Conservation (phyloP, 2,329 filamentous ascomycete species). For the Sporothrix protearum region DNA sequence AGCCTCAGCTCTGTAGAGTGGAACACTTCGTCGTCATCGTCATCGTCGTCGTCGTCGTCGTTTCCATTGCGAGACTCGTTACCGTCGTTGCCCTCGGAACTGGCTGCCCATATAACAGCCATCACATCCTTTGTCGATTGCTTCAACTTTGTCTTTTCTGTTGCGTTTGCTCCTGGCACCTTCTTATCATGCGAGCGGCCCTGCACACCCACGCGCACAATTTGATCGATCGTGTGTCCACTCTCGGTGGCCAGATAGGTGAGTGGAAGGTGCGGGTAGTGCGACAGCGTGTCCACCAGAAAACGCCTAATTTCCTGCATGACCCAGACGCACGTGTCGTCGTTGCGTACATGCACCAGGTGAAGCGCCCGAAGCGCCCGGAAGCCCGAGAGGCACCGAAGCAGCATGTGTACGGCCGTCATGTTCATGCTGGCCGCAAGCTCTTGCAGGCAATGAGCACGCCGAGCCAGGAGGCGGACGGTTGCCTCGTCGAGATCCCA, state of each 20-base stretch:
- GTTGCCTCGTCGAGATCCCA: slow-evolving; percentile 58
- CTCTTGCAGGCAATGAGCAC: slow-evolving; percentile 51
- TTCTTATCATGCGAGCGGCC: too few relatives aligned
- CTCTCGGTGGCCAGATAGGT: slow-evolving; percentile 57
- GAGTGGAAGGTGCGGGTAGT: slow-evolving; percentile 53
- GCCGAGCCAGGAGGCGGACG: slow-evolving; percentile 51
- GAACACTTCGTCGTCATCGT: slow-evolving; percentile 26
- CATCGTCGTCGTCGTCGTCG: slow-evolving; percentile 30
- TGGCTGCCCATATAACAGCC: not conserved
- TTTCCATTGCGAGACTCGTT: not conserved
- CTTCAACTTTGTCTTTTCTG: not conserved
- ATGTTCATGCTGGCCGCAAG: slow-evolving; percentile 55
- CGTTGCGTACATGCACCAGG: slow-evolving; percentile 51
- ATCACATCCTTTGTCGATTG: not conserved
- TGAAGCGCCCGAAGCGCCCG: slow-evolving; percentile 53
- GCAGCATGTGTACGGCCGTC: slow-evolving; percentile 54
- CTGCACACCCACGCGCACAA: slow-evolving; percentile 38
- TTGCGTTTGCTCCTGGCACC: too few relatives aligned
- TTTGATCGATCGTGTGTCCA: slow-evolving; percentile 45
- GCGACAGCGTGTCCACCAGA: slow-evolving; percentile 55
- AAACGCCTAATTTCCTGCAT: slow-evolving; percentile 57
- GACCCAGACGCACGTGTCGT: slow-evolving; percentile 55
- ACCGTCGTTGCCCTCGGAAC: not conserved
- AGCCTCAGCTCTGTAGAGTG: slow-evolving; percentile 34
- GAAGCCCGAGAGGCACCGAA: slow-evolving; percentile 54